These are phyloP conservation scores for Blepharisma japonicum DNA, from an alignment of 73 alveolate species.

Conservation along the genomic window DNA sequence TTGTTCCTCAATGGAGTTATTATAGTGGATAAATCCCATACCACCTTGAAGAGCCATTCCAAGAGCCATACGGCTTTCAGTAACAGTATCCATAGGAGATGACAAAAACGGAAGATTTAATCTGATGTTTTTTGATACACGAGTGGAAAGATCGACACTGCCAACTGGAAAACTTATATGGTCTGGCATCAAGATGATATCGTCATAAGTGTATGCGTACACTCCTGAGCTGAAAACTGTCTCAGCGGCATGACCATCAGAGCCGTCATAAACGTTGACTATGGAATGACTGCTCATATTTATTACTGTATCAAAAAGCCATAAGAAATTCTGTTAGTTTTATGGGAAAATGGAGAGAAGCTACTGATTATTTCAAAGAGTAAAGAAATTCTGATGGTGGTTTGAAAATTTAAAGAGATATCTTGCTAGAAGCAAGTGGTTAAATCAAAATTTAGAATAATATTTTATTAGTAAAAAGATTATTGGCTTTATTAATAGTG, in stretches of 20 bases:
- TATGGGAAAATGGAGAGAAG: no score
- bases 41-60: conserved; percentile 54
- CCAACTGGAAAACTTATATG: conserved; percentile 51
- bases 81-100: conserved; percentile 62
- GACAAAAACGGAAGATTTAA: conserved; percentile 48
- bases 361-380: no score
- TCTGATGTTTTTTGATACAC: conserved; percentile 34
- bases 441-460: no score
- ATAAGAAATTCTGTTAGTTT: no score
- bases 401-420: no score
- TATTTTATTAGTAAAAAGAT: no score
- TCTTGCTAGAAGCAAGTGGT: no score
- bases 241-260: conserved; percentile 7
- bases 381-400: no score
- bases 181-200: conserved; percentile 49
- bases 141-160: conserved; percentile 32
- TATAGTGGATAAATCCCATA: conserved; percentile 45
- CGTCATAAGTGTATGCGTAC: conserved; percentile 53
- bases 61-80: conserved; percentile 54
- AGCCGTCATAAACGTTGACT: neutral
- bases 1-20: conserved; percentile 35
- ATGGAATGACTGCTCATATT: no score
- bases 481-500: no score
- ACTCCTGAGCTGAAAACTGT: conserved; percentile 10
- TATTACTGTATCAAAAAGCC: no score